phyloP scores from a whole-genome alignment of 164 flowering plant genomes.

The Piper longum region DNA sequence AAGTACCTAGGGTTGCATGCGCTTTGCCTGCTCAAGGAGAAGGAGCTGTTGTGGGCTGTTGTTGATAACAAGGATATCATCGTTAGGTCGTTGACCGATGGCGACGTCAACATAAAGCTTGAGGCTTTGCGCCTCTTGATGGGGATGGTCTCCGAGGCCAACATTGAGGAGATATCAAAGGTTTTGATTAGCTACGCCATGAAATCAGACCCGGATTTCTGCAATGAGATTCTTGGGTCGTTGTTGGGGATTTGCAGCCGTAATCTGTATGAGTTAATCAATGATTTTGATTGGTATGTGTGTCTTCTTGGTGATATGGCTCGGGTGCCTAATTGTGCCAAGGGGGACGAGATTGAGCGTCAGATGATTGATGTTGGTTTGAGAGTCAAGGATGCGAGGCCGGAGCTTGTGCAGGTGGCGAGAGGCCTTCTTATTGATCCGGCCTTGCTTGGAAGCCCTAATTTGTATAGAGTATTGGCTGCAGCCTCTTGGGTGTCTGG shows the following conservation, averaged over 20 bases:
- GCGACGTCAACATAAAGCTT: conserved; percentile 54
- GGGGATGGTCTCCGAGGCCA: conserved; percentile 71
- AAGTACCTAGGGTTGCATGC: conserved; percentile 84
- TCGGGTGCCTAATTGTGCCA: conserved; percentile 66
- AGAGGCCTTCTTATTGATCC: conserved; percentile 87
- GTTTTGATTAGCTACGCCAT: conserved; percentile 65
- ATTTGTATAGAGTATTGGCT: conserved; percentile 48
- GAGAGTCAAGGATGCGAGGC: conserved; percentile 82
- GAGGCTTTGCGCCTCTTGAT: conserved; percentile 64
- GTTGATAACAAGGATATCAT: conserved; percentile 78
- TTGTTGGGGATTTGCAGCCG: conserved; percentile 50
- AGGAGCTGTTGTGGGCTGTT: conserved; percentile 59
- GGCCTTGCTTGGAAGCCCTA: conserved; percentile 77
- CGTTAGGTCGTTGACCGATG: conserved; percentile 70
- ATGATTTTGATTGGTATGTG: conserved; percentile 92
- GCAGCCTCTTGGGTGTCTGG: conserved; percentile 96
- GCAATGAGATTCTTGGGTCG: conserved; percentile 67
- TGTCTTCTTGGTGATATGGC: conserved; percentile 88
- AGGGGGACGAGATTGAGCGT: conserved; percentile 71
- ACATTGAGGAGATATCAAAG: conserved; percentile 56
- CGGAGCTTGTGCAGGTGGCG: conserved; percentile 56
- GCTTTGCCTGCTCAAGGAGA: conserved; percentile 40
- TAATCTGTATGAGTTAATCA: conserved; percentile 57
- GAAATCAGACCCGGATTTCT: conserved; percentile 84
- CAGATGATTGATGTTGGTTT: conserved; percentile 82